Percentiles rank a stretch among this genome's conserved stretches.
phyloP scores from a whole-genome alignment of 169 alveolate genomes.

The Eimeria zaria region DNA sequence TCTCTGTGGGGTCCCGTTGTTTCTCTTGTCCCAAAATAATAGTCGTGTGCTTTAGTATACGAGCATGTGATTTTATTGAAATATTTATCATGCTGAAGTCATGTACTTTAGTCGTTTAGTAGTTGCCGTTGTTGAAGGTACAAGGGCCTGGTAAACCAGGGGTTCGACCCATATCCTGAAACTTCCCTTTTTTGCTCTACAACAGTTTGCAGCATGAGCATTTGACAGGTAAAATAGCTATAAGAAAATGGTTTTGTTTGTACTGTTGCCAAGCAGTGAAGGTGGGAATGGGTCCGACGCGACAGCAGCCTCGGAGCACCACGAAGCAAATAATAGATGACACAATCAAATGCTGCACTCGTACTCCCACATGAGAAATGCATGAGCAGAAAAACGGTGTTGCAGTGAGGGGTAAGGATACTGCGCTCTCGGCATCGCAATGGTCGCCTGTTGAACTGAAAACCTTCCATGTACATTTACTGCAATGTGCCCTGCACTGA shows the following conservation, averaged over 20 bases:
- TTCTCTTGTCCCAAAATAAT: not conserved
- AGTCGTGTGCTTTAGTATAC: not conserved
- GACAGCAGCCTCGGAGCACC: not conserved
- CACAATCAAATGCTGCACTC: not conserved
- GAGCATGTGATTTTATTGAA: not conserved
- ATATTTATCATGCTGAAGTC: not conserved
- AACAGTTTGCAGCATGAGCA: not conserved
- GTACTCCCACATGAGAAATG: not conserved
- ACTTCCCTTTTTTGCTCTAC: not conserved
- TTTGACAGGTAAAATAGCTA: not conserved
- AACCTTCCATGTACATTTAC: not conserved
- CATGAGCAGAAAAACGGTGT: not conserved
- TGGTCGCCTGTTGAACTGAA: not conserved
- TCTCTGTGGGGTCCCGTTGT: constrained; percentile 30
- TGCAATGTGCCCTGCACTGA: not conserved
- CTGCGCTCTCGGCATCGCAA: not conserved
- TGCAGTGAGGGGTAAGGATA: not conserved
- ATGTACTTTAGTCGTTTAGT: not conserved
- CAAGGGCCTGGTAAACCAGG: not conserved
- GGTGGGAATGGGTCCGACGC: not conserved
- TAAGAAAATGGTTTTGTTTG: not conserved
- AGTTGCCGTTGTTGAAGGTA: not conserved
- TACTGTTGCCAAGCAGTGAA: not conserved
- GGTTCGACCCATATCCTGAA: not conserved
- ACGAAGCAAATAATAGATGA: not conserved